A percentile compares a stretch with the other conserved stretches of the same genome.
These are phyloP conservation scores for Vitis riparia DNA, from an alignment of 164 flowering plant genomes.

Conservation along the genomic window DNA sequence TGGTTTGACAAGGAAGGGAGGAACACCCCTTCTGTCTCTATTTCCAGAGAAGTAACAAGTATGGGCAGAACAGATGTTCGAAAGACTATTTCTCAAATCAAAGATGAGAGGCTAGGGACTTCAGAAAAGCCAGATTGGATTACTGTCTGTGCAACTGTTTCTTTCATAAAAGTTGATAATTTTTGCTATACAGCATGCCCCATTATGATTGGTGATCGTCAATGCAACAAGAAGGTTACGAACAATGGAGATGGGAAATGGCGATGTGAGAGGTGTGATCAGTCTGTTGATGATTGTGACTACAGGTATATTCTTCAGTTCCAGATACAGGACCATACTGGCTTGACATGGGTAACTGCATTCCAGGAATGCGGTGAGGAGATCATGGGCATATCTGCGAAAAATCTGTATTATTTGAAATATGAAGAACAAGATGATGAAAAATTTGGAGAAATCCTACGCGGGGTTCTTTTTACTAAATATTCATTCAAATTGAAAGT, in stretches of 20 bases:
- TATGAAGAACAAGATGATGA: slow-evolving; percentile 79
- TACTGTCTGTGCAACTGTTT: slow-evolving; percentile 58
- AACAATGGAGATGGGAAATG: slow-evolving; percentile 96
- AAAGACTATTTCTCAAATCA: slow-evolving; percentile 81
- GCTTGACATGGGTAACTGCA: slow-evolving; percentile 91
- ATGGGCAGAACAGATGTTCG: slow-evolving; percentile 54
- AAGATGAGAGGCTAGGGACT: slow-evolving; percentile 88
- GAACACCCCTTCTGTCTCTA: slow-evolving; percentile 48
- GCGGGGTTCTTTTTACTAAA: slow-evolving; percentile 56
- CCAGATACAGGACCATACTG: slow-evolving; percentile 93
- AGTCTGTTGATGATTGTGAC: slow-evolving; percentile 72
- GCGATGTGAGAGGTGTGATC: slow-evolving; percentile 90
- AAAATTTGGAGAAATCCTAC: slow-evolving; percentile 49
- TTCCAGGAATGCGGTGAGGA: slow-evolving; percentile 93
- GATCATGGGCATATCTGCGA: slow-evolving; percentile 81
- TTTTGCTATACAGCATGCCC: slow-evolving; percentile 98
- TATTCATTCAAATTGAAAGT: slow-evolving; percentile 82
- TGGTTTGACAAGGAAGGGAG: slow-evolving; percentile 84
- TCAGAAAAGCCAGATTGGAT: slow-evolving; percentile 99
- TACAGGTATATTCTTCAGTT: slow-evolving; percentile 84
- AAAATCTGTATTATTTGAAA: slow-evolving; percentile 64
- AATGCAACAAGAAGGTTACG: slow-evolving; percentile 86
- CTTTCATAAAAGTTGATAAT: slow-evolving; percentile 66
- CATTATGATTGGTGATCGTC: slow-evolving; percentile 72
- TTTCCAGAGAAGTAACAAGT: slow-evolving; percentile 67